Conservation (phyloP, 169 alveolate species). For the Cryptosporidium sp. region DNA sequence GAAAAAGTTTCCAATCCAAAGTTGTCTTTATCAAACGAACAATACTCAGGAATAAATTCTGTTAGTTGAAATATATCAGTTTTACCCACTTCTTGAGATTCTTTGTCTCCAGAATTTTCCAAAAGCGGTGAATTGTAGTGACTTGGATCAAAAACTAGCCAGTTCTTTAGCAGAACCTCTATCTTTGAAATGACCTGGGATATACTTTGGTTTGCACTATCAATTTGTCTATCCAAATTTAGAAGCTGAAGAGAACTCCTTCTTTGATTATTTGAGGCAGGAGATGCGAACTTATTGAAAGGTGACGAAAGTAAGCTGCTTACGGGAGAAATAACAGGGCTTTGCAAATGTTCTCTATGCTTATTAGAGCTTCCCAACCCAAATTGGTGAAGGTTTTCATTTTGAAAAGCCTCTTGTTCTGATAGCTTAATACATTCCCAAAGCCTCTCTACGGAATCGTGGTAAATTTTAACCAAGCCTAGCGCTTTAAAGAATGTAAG, state of each 20-base stretch:
- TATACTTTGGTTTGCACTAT: background rate
- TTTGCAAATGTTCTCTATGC: conserved; percentile 9
- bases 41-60: conserved; percentile 1
- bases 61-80: background rate
- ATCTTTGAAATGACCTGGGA: background rate
- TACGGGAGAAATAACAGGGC: conserved; percentile 21
- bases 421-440: conserved; percentile 3
- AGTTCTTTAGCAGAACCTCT: background rate
- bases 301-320: conserved; percentile 18
- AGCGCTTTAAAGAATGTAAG: conserved; percentile 31
- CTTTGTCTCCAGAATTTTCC: background rate
- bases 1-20: conserved; percentile 4
- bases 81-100: conserved; percentile 3
- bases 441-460: conserved; percentile 10
- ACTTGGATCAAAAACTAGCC: conserved; percentile 19
- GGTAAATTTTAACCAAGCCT: background rate
- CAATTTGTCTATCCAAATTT: conserved; percentile 20
- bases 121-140: background rate
- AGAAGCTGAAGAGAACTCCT: conserved; percentile 26
- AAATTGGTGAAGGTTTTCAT: conserved; percentile 11
- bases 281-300: background rate
- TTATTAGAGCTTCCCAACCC: background rate
- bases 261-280: conserved; percentile 29
- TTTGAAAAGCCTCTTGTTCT: background rate
- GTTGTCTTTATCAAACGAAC: conserved; percentile 3